Conservation (phyloP, 176 grass and related monocot species). For the Eragrostis curvula region DNA sequence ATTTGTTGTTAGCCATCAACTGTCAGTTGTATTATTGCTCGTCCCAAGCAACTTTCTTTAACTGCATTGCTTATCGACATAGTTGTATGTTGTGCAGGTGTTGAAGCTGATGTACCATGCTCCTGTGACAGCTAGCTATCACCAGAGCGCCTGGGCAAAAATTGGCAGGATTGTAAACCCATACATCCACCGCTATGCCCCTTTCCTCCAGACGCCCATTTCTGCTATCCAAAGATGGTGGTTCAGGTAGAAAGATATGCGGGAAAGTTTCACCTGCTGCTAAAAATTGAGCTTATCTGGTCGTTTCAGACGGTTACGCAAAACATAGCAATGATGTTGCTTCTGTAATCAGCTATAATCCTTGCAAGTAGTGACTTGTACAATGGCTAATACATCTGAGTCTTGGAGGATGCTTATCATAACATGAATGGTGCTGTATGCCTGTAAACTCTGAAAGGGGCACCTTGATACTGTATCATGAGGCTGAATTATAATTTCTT, state of each 20-base stretch:
- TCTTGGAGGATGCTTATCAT: background rate
- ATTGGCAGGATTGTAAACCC: conserved; percentile 73
- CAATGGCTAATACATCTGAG: background rate
- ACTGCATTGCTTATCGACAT: background rate
- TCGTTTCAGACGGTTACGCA: background rate
- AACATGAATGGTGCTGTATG: conserved; percentile 6
- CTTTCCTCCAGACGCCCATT: conserved; percentile 70
- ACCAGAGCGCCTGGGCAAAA: conserved; percentile 72
- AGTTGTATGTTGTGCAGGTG: conserved; percentile 50
- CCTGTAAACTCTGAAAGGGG: background rate
- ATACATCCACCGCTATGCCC: conserved; percentile 65
- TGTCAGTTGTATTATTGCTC: background rate
- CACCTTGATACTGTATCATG: background rate
- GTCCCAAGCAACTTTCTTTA: background rate
- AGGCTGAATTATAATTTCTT: background rate
- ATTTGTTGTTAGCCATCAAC: background rate
- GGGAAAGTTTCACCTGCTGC: background rate
- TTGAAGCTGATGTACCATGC: conserved; percentile 88
- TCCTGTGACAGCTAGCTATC: conserved; percentile 67
- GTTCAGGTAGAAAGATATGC: conserved; percentile 55
- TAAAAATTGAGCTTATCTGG: background rate
- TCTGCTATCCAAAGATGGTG: conserved; percentile 86
- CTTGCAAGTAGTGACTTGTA: background rate
- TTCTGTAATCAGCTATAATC: conserved; percentile 2
- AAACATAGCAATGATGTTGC: background rate